phyloP scores from a whole-genome alignment of 495 filamentous ascomycete genomes.

The Trichoderma erinaceum region DNA sequence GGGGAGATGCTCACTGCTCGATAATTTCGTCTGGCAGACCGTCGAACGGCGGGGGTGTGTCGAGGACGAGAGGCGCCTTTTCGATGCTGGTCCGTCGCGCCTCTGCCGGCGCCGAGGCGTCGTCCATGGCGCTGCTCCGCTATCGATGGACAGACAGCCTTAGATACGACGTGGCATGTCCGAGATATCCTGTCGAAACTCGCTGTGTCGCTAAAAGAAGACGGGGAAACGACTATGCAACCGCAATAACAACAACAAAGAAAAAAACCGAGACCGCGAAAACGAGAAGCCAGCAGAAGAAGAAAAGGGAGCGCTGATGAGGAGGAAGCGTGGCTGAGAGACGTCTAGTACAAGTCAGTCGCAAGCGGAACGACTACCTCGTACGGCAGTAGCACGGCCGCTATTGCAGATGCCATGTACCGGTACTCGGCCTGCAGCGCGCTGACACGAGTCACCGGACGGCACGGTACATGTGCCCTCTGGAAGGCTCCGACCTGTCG shows the following conservation, averaged over 20 bases:
- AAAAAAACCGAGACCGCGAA: background rate
- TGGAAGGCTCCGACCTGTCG: background rate
- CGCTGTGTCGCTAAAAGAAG: background rate
- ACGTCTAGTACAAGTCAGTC: background rate
- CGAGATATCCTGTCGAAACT: background rate
- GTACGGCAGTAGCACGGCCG: background rate
- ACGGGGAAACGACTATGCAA: background rate
- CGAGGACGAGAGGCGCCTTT: constrained; percentile 9
- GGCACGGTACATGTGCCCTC: background rate
- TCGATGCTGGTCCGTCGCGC: constrained; percentile 9
- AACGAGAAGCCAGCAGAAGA: background rate
- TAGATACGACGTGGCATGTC: background rate
- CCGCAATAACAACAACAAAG: background rate
- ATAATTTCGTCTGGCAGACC: constrained; percentile 46
- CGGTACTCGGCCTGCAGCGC: background rate
- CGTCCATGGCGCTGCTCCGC: constrained; percentile 11
- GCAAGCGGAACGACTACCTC: background rate
- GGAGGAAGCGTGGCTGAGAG: constrained; percentile 10
- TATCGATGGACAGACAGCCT: background rate
- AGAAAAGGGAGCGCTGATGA: background rate
- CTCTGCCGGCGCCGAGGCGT: constrained; percentile 7
- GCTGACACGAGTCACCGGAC: background rate
- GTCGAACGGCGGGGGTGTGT: constrained; percentile 26
- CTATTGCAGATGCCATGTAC: background rate
- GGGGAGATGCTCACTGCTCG: constrained; percentile 36